phyloP scores from a whole-genome alignment of 768 basidiomycete genomes.

The Auriscalpium microsporum region DNA sequence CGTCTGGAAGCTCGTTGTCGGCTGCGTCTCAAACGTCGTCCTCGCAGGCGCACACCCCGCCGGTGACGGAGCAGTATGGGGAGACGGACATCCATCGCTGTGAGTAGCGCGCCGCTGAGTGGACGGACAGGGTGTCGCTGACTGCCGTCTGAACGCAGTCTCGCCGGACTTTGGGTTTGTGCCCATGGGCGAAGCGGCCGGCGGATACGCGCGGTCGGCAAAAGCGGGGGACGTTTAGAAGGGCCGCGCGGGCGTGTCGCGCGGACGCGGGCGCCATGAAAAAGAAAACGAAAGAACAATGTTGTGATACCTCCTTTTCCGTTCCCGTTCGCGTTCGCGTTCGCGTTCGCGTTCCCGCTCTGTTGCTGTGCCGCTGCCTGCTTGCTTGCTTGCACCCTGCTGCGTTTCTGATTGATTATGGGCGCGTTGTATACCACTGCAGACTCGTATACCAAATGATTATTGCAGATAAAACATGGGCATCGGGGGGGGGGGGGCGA shows the following conservation, averaged over 20 bases:
- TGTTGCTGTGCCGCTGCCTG: not conserved
- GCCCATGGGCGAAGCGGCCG: constrained; percentile 62
- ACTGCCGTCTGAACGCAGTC: constrained; percentile 45
- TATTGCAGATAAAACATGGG: too few species aligned
- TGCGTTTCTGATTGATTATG: not conserved
- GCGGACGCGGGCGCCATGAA: not conserved
- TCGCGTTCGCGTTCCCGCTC: too few species aligned
- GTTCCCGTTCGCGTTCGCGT: too few species aligned
- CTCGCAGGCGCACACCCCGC: constrained; percentile 76
- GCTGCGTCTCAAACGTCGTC: constrained; percentile 71
- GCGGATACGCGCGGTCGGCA: constrained; percentile 7
- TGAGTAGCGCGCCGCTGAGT: constrained; percentile 35
- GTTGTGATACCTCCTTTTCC: not conserved
- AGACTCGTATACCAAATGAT: not conserved
- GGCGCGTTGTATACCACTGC: not conserved
- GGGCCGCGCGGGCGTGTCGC: constrained; percentile 3
- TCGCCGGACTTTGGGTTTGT: constrained; percentile 84
- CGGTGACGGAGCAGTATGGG: constrained; percentile 53
- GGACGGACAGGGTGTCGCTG: constrained; percentile 9
- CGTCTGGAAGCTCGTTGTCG: constrained; percentile 68
- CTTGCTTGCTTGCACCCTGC: not conserved
- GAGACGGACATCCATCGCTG: constrained; percentile 78
- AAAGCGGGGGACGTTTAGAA: constrained; percentile 14
- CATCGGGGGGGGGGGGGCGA: too few species aligned
- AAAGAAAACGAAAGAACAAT: too few species aligned